phyloP scores from a whole-genome alignment of 2,329 filamentous ascomycete genomes.

The Colletotrichum godetiae region DNA sequence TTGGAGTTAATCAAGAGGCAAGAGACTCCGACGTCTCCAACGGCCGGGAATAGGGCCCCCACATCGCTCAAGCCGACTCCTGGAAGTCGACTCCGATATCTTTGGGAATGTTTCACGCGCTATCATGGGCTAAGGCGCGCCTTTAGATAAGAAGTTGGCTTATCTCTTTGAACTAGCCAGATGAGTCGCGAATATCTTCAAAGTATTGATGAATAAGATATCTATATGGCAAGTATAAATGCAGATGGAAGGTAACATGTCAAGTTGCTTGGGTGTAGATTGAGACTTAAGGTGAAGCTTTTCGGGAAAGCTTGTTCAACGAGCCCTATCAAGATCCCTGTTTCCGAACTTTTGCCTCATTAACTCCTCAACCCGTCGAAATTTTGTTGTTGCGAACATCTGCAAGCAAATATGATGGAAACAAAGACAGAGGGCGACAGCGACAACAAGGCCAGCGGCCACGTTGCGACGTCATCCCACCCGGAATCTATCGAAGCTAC shows the following conservation, averaged over 20 bases:
- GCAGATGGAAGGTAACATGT: neutral
- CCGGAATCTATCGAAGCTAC: neutral
- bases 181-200: neutral
- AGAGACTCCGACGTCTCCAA: neutral
- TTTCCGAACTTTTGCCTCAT: neutral
- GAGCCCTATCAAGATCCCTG: neutral
- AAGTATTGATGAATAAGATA: neutral
- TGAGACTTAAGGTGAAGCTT: neutral
- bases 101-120: neutral
- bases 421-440: neutral
- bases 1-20: neutral
- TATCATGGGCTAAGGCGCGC: neutral
- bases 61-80: neutral
- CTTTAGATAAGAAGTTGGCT: slow-evolving; percentile 1
- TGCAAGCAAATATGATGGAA: neutral
- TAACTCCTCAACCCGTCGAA: neutral
- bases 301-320: neutral
- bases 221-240: neutral
- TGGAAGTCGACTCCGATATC: slow-evolving; percentile 12
- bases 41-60: neutral
- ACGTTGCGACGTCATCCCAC: neutral
- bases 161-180: neutral
- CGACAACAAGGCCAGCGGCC: neutral
- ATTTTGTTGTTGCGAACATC: neutral
- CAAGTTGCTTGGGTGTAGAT: neutral